These are phyloP conservation scores for Neotropicomus parvogracilis DNA, from an alignment of 1,284 basidiomycete genomes.

Conservation along the genomic window DNA sequence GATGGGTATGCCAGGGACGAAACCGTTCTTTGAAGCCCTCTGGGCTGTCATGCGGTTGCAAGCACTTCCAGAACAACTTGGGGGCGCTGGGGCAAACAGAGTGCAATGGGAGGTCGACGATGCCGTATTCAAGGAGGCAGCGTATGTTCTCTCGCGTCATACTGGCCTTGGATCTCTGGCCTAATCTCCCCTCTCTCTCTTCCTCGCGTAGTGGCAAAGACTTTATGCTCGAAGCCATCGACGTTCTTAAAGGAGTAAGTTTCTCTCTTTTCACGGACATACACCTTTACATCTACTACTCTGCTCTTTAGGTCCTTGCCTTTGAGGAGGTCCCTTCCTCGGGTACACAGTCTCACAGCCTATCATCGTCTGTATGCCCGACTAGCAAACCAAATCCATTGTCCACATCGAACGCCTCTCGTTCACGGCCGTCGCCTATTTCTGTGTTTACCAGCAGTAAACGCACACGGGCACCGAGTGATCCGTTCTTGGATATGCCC, in stretches of 20 bases:
- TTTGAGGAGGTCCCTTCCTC: constrained; percentile 60
- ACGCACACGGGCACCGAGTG: constrained; percentile 69
- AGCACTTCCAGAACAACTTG: constrained; percentile 64
- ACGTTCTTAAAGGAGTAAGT: constrained; percentile 76
- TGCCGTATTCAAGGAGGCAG: constrained; percentile 79
- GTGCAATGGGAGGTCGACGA: constrained; percentile 82
- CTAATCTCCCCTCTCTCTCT: constrained; percentile 19
- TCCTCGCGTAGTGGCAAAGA: constrained; percentile 63
- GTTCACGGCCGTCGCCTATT: constrained; percentile 36
- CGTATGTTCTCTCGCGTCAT: constrained; percentile 48
- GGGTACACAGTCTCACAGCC: constrained; percentile 36
- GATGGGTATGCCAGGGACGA: constrained; percentile 75
- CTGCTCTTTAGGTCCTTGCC: constrained; percentile 47
- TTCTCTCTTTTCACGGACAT: constrained; percentile 15
- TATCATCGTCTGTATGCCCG: constrained; percentile 43
- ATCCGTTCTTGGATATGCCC: constrained; percentile 74
- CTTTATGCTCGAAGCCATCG: constrained; percentile 79
- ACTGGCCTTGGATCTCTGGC: constrained; percentile 1
- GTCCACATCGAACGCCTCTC: constrained; percentile 35
- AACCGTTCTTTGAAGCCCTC: constrained; percentile 73
- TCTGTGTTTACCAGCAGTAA: constrained; percentile 46
- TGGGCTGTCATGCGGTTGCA: constrained; percentile 75
- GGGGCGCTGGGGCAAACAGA: constrained; percentile 62
- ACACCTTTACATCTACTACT: constrained; percentile 4
- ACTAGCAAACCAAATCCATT: constrained; percentile 56